Conservation (phyloP, 495 filamentous ascomycete species). For the Hypomontagnella submonticulosa region DNA sequence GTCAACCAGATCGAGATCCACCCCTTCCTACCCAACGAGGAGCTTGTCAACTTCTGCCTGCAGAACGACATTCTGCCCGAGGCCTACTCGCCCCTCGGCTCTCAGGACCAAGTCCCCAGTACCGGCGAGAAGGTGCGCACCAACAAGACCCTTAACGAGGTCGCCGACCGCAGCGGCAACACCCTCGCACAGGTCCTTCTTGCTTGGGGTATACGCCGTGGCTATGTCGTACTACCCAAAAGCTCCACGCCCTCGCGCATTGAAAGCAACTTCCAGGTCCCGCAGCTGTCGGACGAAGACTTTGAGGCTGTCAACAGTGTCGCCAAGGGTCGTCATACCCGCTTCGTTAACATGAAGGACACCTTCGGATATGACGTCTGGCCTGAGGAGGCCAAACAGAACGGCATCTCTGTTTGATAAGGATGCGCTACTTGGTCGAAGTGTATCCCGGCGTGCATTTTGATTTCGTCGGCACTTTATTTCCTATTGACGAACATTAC, state of each 20-base stretch:
- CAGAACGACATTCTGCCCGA: slow-evolving; percentile 70
- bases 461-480: too few species aligned
- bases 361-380: slow-evolving; percentile 64
- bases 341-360: slow-evolving; percentile 87
- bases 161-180: slow-evolving; percentile 54
- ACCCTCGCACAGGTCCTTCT: slow-evolving; percentile 61
- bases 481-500: too few species aligned
- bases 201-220: slow-evolving; percentile 56
- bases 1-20: slow-evolving; percentile 65
- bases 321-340: slow-evolving; percentile 62
- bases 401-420: neutral
- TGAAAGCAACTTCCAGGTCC: slow-evolving; percentile 62
- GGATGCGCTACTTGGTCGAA: neutral
- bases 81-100: slow-evolving; percentile 72
- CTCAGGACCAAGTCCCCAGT: slow-evolving; percentile 66
- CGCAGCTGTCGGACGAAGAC: slow-evolving; percentile 55
- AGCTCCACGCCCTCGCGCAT: slow-evolving; percentile 73
- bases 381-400: slow-evolving; percentile 54
- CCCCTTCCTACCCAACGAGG: slow-evolving; percentile 63
- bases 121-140: slow-evolving; percentile 59
- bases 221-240: slow-evolving; percentile 62
- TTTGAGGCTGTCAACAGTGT: slow-evolving; percentile 56
- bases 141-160: slow-evolving; percentile 53
- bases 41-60: slow-evolving; percentile 66
- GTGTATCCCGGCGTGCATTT: too few species aligned